A percentile compares a stretch with the other conserved stretches of the same genome.
These are phyloP conservation scores for Trametopsis cervina DNA, from an alignment of 768 basidiomycete genomes.

Conservation along the genomic window DNA sequence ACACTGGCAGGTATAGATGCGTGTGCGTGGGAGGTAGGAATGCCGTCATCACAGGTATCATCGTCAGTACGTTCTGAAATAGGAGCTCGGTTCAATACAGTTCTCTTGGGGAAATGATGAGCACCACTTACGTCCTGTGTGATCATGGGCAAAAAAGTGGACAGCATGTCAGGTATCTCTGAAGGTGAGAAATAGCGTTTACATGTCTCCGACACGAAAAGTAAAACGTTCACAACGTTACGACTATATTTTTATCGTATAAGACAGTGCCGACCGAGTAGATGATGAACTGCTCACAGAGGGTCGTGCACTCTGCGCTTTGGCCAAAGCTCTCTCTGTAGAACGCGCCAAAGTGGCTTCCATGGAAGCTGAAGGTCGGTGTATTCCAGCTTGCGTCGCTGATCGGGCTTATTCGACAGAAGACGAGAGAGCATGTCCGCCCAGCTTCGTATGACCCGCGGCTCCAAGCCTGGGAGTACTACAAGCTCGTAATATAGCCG, in stretches of 20 bases:
- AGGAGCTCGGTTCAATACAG: conserved; percentile 1
- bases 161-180: conserved; percentile 67
- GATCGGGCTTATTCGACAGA: conserved; percentile 56
- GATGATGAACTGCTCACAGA: conserved; percentile 35
- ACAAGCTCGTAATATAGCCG: conserved; percentile 75
- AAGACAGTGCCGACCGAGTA: conserved; percentile 4
- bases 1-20: conserved; percentile 60
- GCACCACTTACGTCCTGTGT: conserved; percentile 56
- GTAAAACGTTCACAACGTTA: conserved; percentile 61
- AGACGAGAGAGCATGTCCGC: conserved; percentile 72
- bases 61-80: conserved; percentile 54
- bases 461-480: conserved; percentile 68
- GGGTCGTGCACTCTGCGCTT: conserved; percentile 56
- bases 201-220: conserved; percentile 69
- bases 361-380: conserved; percentile 66
- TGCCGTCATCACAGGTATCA: conserved; percentile 68
- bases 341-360: conserved; percentile 66
- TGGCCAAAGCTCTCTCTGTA: conserved; percentile 71
- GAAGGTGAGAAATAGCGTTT: conserved; percentile 59
- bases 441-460: conserved; percentile 66
- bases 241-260: conserved; percentile 31
- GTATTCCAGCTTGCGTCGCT: conserved; percentile 58
- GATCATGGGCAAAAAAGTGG: conserved; percentile 60
- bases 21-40: conserved; percentile 67
- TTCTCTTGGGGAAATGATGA: conserved; percentile 1